Evolutionary conservation across 352 stramenopile genomes (phyloP).

Genomic region (Pythium utonaiense): DNA sequence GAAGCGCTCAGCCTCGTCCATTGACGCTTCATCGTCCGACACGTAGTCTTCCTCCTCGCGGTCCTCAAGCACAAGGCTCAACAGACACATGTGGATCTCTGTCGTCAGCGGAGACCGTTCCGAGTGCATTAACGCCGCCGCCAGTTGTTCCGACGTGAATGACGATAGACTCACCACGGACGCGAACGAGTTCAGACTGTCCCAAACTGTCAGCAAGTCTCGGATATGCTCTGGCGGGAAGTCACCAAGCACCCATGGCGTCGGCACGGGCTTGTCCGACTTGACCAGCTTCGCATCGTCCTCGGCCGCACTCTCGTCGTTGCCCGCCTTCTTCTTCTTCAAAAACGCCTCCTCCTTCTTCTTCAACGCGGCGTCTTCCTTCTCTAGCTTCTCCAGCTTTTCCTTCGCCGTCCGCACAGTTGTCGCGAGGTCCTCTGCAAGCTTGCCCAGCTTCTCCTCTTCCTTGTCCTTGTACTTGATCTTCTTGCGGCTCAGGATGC

Average conservation of each 20-base stretch:
- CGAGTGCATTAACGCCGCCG: slow-evolving; percentile 35
- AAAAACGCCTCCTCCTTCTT: slow-evolving; percentile 82
- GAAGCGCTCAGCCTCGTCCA: slow-evolving; percentile 79
- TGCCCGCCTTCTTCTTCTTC: slow-evolving; percentile 64
- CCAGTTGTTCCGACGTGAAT: slow-evolving; percentile 67
- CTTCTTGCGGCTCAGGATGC: slow-evolving; percentile 83
- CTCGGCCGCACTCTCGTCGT: slow-evolving; percentile 43
- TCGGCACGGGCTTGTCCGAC: slow-evolving; percentile 58
- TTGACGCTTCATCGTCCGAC: slow-evolving; percentile 76
- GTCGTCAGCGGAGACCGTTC: slow-evolving; percentile 53
- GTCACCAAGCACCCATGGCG: slow-evolving; percentile 50
- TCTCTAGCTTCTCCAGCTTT: slow-evolving; percentile 84
- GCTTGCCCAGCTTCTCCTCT: slow-evolving; percentile 77
- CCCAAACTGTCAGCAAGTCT: slow-evolving; percentile 67
- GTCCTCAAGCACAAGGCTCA: slow-evolving; percentile 80
- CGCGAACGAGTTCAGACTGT: slow-evolving; percentile 78
- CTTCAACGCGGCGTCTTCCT: slow-evolving; percentile 69
- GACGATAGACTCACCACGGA: slow-evolving; percentile 54
- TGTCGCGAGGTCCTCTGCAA: slow-evolving; percentile 77
- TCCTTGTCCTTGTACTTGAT: slow-evolving; percentile 90
- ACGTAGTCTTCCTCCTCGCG: slow-evolving; percentile 83
- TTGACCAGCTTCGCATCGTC: slow-evolving; percentile 31
- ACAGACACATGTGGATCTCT: slow-evolving; percentile 82
- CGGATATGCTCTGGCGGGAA: slow-evolving; percentile 43
- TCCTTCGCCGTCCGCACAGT: slow-evolving; percentile 75